These are phyloP conservation scores for Cardamine resedifolia DNA, from an alignment of 345 rosid species.

Conservation along the genomic window DNA sequence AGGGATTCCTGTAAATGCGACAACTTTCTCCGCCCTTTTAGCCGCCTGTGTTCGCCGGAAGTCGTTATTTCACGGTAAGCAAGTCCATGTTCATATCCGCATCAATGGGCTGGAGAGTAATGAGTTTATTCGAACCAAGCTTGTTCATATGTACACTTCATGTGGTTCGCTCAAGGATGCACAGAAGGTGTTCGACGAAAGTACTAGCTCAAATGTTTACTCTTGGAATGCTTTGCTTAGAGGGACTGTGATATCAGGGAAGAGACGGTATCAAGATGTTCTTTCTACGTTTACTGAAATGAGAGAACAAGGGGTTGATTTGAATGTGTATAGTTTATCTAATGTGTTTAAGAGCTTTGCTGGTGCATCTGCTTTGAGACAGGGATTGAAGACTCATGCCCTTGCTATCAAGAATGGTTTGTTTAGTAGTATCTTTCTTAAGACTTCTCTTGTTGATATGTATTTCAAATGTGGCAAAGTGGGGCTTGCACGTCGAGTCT, in stretches of 20 bases:
- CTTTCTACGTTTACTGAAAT: slow-evolving; percentile 59
- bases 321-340: slow-evolving; percentile 70
- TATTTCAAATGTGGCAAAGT: slow-evolving; percentile 80
- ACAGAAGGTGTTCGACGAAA: slow-evolving; percentile 58
- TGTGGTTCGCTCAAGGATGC: slow-evolving; percentile 74
- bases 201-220: slow-evolving; percentile 52
- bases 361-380: slow-evolving; percentile 69
- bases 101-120: slow-evolving; percentile 71
- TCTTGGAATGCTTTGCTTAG: slow-evolving; percentile 88
- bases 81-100: slow-evolving; percentile 59
- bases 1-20: slow-evolving; percentile 73
- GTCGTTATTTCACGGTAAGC: slow-evolving; percentile 53
- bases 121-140: slow-evolving; percentile 64
- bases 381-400: slow-evolving; percentile 73
- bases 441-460: slow-evolving; percentile 74
- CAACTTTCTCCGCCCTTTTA: slow-evolving; percentile 72
- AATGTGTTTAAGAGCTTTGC: slow-evolving; percentile 80
- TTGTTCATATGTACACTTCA: slow-evolving; percentile 66
- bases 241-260: slow-evolving; percentile 74
- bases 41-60: slow-evolving; percentile 70
- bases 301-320: slow-evolving; percentile 67
- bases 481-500: slow-evolving; percentile 54
- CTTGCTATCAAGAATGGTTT: slow-evolving; percentile 71
- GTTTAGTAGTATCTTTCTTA: slow-evolving; percentile 50
- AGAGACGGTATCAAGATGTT: slow-evolving; percentile 58